Percentiles rank a stretch among this genome's conserved stretches.
Conservation (phyloP, 805 yeast genomes). For the Schizosaccharomyces octosporus region DNA sequence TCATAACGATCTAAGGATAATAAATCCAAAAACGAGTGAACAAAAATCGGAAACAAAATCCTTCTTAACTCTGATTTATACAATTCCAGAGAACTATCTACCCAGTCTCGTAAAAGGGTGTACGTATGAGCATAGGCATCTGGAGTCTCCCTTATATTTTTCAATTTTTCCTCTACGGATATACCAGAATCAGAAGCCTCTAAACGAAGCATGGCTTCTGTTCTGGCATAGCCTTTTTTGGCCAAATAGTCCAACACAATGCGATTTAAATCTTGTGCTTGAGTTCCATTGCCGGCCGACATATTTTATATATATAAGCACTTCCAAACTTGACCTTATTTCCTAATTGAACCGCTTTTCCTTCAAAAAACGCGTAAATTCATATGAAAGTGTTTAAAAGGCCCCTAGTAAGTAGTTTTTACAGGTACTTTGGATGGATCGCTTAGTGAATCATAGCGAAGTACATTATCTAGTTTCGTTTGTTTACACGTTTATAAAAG, state of each 20-base stretch:
- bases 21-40: conserved; percentile 64
- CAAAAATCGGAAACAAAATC: conserved; percentile 74
- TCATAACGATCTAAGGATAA: conserved; percentile 33
- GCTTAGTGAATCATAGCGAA: too few species aligned
- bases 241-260: conserved; percentile 79
- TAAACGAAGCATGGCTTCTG: conserved; percentile 80
- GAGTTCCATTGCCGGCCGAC: not conserved
- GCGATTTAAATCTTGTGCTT: conserved; percentile 46
- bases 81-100: conserved; percentile 69
- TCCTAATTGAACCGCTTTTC: too few species aligned
- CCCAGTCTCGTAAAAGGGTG: conserved; percentile 61
- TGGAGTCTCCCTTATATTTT: conserved; percentile 23
- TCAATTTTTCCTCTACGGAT: not conserved
- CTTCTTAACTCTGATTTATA: conserved; percentile 69
- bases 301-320: not conserved
- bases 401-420: too few species aligned
- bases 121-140: conserved; percentile 60
- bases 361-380: too few species aligned
- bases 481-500: too few species aligned
- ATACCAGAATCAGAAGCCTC: conserved; percentile 23
- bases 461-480: too few species aligned
- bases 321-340: too few species aligned
- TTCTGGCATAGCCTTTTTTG: conserved; percentile 80
- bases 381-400: too few species aligned
- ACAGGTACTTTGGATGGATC: too few species aligned